Evolutionary conservation across 1,139 yeast genomes (phyloP).

Genomic region (Suhomyces bokatorum): DNA sequence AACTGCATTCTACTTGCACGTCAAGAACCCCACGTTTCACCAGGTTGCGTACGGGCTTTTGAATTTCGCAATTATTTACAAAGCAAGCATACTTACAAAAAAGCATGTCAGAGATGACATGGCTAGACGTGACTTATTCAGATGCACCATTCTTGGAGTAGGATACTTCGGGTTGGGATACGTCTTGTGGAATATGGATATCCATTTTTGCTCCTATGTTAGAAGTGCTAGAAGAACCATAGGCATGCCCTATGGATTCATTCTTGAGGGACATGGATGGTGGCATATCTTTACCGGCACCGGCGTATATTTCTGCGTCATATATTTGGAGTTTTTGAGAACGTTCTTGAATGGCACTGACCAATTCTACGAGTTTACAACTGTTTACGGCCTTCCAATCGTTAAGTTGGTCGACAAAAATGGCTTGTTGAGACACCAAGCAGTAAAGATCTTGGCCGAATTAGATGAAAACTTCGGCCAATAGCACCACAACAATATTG

Average conservation of each 20-base stretch:
- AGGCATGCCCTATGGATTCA: conserved; percentile 85
- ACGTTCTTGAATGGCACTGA: conserved; percentile 56
- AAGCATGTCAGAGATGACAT: conserved; percentile 49
- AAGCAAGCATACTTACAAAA: conserved; percentile 53
- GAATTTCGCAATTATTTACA: conserved; percentile 60
- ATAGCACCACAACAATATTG: neutral
- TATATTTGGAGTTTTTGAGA: conserved; percentile 74
- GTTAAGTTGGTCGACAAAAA: conserved; percentile 31
- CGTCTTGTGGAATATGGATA: conserved; percentile 82
- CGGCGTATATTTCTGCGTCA: conserved; percentile 58
- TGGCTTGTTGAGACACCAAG: conserved; percentile 30
- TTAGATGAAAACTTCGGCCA: conserved; percentile 7
- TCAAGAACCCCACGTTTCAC: conserved; percentile 83
- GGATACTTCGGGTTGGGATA: conserved; percentile 72
- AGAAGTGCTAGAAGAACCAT: conserved; percentile 59
- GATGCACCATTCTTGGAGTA: conserved; percentile 61
- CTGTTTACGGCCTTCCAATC: conserved; percentile 41
- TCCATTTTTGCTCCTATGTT: conserved; percentile 71
- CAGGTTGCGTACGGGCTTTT: conserved; percentile 73
- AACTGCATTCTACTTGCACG: conserved; percentile 65
- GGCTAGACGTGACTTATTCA: conserved; percentile 50
- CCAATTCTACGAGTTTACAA: conserved; percentile 50
- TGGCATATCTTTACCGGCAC: conserved; percentile 91
- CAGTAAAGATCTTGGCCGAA: conserved; percentile 23
- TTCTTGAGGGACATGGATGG: conserved; percentile 96